Evolutionary conservation across 2,329 filamentous ascomycete species (phyloP).

Genomic region (Penicillium sp.): DNA sequence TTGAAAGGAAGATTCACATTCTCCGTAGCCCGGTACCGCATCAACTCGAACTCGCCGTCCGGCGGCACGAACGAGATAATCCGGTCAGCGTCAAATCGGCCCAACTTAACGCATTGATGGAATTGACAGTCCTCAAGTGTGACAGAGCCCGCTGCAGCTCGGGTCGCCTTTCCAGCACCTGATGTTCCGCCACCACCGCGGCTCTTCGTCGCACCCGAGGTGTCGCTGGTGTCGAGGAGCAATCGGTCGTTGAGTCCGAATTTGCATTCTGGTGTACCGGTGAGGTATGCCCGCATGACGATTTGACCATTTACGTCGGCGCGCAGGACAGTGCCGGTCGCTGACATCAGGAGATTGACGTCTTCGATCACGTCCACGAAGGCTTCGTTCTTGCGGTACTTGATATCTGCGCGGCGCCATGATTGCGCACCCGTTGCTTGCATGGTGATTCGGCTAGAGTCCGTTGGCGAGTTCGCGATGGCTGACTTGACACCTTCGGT

Average conservation of each 20-base stretch:
- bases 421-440: conserved; percentile 96
- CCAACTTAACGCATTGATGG: conserved; percentile 96
- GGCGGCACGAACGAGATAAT: conserved; percentile 97
- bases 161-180: conserved; percentile 75
- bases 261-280: conserved; percentile 93
- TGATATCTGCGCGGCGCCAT: conserved; percentile 95
- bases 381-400: conserved; percentile 98
- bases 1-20: conserved; percentile 99
- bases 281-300: conserved; percentile 96
- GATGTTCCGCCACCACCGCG: conserved; percentile 61
- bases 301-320: conserved; percentile 98
- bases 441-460: conserved; percentile 98
- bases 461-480: conserved; percentile 65
- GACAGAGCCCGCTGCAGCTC: conserved; percentile 91
- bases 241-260: conserved; percentile 96
- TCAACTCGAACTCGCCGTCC: conserved; percentile 96
- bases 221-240: conserved; percentile 75
- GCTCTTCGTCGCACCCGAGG: conserved; percentile 44
- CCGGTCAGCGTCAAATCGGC: conserved; percentile 92
- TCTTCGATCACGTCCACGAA: conserved; percentile 99
- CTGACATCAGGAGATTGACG: conserved; percentile 98
- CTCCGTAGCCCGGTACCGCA: conserved; percentile 97
- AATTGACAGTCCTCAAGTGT: conserved; percentile 98
- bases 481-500: conserved; percentile 96
- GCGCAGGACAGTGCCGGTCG: conserved; percentile 87